Evolutionary conservation across 2,329 filamentous ascomycete species (phyloP).

Genomic region (Westerdykella aurantiaca): DNA sequence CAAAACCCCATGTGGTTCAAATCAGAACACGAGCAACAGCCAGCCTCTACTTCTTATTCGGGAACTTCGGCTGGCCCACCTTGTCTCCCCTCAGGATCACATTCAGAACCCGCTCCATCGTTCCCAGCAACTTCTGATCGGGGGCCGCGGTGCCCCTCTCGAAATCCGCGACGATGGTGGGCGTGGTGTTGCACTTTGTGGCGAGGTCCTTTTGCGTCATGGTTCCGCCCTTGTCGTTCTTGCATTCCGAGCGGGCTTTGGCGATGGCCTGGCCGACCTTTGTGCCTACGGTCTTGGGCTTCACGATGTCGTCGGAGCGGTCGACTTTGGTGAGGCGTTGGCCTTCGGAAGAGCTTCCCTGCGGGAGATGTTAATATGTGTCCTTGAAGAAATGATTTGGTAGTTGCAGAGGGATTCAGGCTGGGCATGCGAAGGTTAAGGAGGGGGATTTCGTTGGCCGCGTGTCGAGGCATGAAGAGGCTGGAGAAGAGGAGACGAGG

Average conservation of each 20-base stretch:
- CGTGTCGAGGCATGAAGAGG: not conserved
- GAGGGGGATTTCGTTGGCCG: not conserved
- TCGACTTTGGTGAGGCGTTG: slow-evolving; percentile 98
- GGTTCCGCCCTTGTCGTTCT: slow-evolving; percentile 62
- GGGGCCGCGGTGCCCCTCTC: slow-evolving; percentile 73
- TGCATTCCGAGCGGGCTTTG: slow-evolving; percentile 69
- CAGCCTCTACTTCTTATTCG: slow-evolving; percentile 57
- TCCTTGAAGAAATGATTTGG: slow-evolving; percentile 7
- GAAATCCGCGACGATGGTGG: slow-evolving; percentile 72
- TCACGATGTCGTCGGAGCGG: slow-evolving; percentile 93
- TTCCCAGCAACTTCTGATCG: slow-evolving; percentile 73
- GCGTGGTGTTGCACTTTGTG: slow-evolving; percentile 83
- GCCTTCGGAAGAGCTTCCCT: slow-evolving; percentile 59
- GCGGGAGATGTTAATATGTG: not conserved
- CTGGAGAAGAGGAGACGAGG: not conserved
- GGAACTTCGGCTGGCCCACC: slow-evolving; percentile 78
- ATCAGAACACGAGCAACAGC: no score
- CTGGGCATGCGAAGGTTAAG: not conserved
- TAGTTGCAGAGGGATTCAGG: not conserved
- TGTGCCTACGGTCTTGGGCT: slow-evolving; percentile 79
- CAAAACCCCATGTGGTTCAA: no score
- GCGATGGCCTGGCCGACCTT: slow-evolving; percentile 78
- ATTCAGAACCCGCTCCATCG: slow-evolving; percentile 80
- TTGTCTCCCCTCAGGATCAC: slow-evolving; percentile 80
- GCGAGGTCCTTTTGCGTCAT: slow-evolving; percentile 91